Percentiles rank a stretch among this genome's conserved stretches.
phyloP scores from a whole-genome alignment of 2,329 filamentous ascomycete species.

The Colletotrichum lindemuthianum region DNA sequence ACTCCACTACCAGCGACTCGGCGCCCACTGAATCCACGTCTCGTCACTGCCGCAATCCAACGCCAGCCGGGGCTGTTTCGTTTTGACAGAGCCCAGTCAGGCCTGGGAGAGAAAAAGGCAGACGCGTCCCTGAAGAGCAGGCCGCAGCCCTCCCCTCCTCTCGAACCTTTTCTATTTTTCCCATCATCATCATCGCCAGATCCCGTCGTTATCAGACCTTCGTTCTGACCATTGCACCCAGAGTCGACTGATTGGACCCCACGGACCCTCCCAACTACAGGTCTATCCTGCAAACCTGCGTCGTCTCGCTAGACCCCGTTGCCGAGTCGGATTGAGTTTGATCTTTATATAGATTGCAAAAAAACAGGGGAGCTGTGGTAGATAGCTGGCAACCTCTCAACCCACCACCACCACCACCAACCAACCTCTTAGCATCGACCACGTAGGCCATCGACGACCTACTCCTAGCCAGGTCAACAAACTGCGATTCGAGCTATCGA shows the following conservation, averaged over 20 bases:
- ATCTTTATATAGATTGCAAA: slow-evolving; percentile 31
- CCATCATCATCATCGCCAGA: background rate
- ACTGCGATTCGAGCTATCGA: slow-evolving; percentile 2
- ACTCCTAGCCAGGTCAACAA: background rate
- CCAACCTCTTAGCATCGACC: slow-evolving; percentile 24
- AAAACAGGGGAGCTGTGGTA: slow-evolving; percentile 32
- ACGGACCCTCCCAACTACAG: background rate
- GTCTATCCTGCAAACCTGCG: slow-evolving; percentile 21
- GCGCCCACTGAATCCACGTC: slow-evolving; percentile 33
- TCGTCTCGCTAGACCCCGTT: slow-evolving; percentile 34
- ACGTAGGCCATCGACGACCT: slow-evolving; percentile 4
- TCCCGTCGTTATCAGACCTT: background rate
- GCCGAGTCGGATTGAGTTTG: slow-evolving; percentile 34
- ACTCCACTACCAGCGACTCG: slow-evolving; percentile 24
- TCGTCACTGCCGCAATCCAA: slow-evolving; percentile 35
- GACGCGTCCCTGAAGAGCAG: slow-evolving; percentile 28
- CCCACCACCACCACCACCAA: slow-evolving; percentile 6
- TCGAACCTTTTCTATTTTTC: background rate
- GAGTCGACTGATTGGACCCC: slow-evolving; percentile 26
- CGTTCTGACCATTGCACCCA: slow-evolving; percentile 8
- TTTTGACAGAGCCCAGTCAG: slow-evolving; percentile 16
- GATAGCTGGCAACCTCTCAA: slow-evolving; percentile 26
- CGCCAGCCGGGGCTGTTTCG: slow-evolving; percentile 33
- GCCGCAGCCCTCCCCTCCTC: background rate
- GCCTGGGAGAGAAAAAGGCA: slow-evolving; percentile 25